These are phyloP conservation scores for Annulohypoxylon maeteangense DNA, from an alignment of 495 filamentous ascomycete species.

Conservation along the genomic window DNA sequence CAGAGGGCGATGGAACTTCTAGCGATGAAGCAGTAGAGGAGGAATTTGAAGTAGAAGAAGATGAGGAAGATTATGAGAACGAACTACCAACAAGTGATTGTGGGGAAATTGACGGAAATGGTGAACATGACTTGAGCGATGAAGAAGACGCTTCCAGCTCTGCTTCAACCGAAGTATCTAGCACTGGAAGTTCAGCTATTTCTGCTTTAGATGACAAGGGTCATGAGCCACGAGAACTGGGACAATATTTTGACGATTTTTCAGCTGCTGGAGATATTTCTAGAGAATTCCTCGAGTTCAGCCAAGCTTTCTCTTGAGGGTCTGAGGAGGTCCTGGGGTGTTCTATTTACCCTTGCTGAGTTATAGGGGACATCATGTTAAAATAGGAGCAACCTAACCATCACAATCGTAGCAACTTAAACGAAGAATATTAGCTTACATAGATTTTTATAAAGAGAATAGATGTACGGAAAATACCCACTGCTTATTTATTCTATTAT, in stretches of 20 bases:
- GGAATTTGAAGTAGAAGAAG: constrained; percentile 4
- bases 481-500: neutral
- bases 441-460: neutral
- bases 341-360: neutral
- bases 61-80: constrained; percentile 6
- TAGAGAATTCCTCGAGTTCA: neutral
- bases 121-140: neutral
- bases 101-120: neutral
- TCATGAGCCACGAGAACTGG: neutral
- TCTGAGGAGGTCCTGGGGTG: neutral
- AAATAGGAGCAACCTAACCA: neutral
- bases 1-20: neutral
- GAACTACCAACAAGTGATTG: neutral
- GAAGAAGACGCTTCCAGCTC: neutral
- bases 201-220: neutral
- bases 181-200: constrained; percentile 6
- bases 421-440: neutral
- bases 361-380: neutral
- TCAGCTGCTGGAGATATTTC: neutral
- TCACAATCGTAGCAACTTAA: neutral
- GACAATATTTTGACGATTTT: neutral
- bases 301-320: neutral
- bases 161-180: neutral
- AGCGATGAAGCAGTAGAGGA: neutral
- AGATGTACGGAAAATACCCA: neutral